Conservation (phyloP, 225 moss, liverwort and hornwort species). For the Takakia lepidozioides region DNA sequence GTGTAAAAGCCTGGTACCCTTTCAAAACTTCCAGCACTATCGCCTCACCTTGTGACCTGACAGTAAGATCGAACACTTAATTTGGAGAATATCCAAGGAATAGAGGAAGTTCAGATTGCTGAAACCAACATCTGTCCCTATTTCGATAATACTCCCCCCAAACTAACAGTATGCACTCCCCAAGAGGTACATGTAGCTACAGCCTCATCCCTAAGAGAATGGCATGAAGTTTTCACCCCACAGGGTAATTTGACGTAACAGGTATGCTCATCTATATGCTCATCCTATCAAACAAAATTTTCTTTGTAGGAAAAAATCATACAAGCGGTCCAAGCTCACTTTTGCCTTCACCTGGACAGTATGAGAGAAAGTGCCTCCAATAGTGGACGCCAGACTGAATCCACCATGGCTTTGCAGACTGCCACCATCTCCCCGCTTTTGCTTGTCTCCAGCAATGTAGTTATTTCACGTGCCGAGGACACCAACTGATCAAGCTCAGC, state of each 20-base stretch:
- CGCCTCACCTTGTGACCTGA: conserved; percentile 79
- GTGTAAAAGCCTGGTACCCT: conserved; percentile 96
- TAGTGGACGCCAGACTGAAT: conserved; percentile 82
- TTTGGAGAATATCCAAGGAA: too few species aligned
- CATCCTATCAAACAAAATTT: too few species aligned
- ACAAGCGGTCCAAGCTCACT: not conserved
- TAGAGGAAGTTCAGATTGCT: too few species aligned
- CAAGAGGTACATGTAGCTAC: too few species aligned
- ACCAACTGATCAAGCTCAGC: not conserved
- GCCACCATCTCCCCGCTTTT: conserved; percentile 41
- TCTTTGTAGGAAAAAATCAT: not conserved
- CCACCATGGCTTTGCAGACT: conserved; percentile 64
- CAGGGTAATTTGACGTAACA: too few species aligned
- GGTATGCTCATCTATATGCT: too few species aligned
- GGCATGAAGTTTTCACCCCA: not conserved
- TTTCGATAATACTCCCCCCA: too few species aligned
- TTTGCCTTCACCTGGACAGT: conserved; percentile 42
- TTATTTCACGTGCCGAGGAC: too few species aligned
- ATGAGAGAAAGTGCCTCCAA: conserved; percentile 86
- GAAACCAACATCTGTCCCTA: too few species aligned
- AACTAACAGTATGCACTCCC: too few species aligned
- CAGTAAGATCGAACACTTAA: not conserved
- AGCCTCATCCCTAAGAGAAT: not conserved
- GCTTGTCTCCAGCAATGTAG: conserved; percentile 10
- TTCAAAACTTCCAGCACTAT: conserved; percentile 88